Base-by-base conservation (phyloP, 1,139 yeast genomes). In the Wickerhamiella infanticola region DNA sequence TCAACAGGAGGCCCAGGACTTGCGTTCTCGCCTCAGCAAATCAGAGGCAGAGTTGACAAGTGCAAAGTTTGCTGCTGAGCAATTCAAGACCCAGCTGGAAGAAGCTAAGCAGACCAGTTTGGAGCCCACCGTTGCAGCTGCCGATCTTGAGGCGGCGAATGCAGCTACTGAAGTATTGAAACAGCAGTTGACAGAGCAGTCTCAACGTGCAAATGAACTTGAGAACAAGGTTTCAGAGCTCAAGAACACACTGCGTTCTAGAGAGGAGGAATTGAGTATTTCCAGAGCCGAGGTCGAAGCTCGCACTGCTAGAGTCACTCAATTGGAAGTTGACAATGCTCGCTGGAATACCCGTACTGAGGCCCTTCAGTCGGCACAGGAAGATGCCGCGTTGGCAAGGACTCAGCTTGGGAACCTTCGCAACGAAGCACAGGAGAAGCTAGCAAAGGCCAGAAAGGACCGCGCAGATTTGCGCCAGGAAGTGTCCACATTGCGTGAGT, bases 321-420 rank as follows among this genome's bases (percentile, higher is more conserved):
- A 69, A 25, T 52, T 63, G 13, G 58, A 61, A 39, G 69, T 69
- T 45, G 79, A 76, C 50, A 63, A 63, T 33, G 67, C 67, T 27
- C 66, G 70, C 39, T 75, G 81, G 80, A 74, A 72, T 60, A 63
- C 60, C 24, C 66, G 77, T 46, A 64, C 43, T 3, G 36, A 5
- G 5, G 38, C 37, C 4, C 33, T 43, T 3, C 37, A 24, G 4
- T 41, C 42, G 1, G 51, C 35, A 3, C 41, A 45, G 11, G 29
- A 31, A 3, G 45, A 52, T 11, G 39, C 48, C 5, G 50, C 49
- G 11, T 45, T 47, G 11, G 42, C 53, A 3, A 47, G 57, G 44
- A 50, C 40, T 5, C 48, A 62, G 46, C 49, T 57, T 46, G 50
- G 52, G 24, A 49, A 54, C 25, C 52, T 61, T 43, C 50, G 54